phyloP scores from a whole-genome alignment of 345 rosid species.

The Hevea brasiliensis region DNA sequence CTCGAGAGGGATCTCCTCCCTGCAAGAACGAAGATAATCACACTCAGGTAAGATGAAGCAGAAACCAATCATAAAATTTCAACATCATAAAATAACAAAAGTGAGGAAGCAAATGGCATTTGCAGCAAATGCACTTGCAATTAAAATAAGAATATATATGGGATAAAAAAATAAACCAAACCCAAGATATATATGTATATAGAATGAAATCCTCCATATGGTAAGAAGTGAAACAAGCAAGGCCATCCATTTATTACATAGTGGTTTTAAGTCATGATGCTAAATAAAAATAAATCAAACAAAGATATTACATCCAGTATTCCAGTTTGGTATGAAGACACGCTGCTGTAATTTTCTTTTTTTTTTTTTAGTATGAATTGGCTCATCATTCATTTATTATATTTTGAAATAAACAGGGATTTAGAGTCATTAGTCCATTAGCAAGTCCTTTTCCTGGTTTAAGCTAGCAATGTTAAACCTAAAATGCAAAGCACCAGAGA shows the following conservation, averaged over 20 bases:
- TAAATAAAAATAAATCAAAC: background rate
- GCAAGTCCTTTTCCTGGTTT: background rate
- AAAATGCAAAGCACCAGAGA: background rate
- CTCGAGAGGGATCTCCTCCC: constrained; percentile 76
- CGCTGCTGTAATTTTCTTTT: background rate
- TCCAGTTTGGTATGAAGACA: too few relatives aligned
- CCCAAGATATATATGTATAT: background rate
- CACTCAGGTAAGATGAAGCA: background rate
- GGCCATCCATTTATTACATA: background rate
- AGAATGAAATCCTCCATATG: background rate
- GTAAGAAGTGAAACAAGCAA: background rate
- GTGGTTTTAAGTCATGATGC: background rate
- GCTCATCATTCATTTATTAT: background rate
- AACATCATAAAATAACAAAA: background rate
- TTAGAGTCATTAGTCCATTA: background rate
- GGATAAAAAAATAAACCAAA: background rate
- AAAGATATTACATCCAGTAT: background rate
- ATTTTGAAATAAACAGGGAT: background rate
- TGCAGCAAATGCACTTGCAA: background rate
- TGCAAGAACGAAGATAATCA: constrained; percentile 30
- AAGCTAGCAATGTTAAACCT: background rate
- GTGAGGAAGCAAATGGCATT: background rate
- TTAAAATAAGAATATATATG: background rate
- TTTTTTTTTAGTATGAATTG: background rate
- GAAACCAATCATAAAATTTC: background rate